Evolutionary conservation across 179 eudicot species (phyloP).

Genomic region (Spinacia oleracea): DNA sequence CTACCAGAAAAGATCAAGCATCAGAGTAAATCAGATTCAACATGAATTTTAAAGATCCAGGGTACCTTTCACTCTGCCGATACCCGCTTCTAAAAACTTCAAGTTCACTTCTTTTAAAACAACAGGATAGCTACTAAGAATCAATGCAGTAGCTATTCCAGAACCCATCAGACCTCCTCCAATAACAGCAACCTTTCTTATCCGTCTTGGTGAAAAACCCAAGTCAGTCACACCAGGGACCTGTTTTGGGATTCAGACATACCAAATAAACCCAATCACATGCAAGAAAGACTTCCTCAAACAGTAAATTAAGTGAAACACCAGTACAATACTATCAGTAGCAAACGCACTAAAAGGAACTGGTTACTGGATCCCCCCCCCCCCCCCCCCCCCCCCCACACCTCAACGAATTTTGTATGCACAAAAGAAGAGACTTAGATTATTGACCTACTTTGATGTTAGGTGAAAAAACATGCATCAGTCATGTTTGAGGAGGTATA

Average conservation of each 20-base stretch:
- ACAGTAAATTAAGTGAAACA: not conserved
- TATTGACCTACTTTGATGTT: not conserved
- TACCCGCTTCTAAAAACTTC: constrained; percentile 68
- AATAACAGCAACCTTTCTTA: constrained; percentile 80
- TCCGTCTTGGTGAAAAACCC: constrained; percentile 70
- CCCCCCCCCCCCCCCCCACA: no score
- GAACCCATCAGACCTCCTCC: constrained; percentile 99
- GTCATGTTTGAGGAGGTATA: not conserved
- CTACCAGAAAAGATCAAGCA: constrained; percentile 12
- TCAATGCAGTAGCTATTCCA: constrained; percentile 91
- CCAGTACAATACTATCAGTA: not conserved
- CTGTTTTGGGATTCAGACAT: constrained; percentile 34
- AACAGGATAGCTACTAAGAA: constrained; percentile 69
- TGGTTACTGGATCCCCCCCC: not conserved
- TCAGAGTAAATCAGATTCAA: constrained; percentile 14
- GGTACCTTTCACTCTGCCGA: constrained; percentile 76
- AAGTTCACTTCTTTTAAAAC: constrained; percentile 91
- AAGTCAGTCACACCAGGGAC: constrained; percentile 84
- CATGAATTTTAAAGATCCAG: not conserved
- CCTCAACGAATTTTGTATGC: not conserved
- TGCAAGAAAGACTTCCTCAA: not conserved
- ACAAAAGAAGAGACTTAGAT: not conserved
- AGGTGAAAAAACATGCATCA: not conserved
- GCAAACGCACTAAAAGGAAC: not conserved
- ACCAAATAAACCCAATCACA: not conserved